Conservation (phyloP, 2,329 filamentous ascomycete species). For the Acrocalymma vagum region DNA sequence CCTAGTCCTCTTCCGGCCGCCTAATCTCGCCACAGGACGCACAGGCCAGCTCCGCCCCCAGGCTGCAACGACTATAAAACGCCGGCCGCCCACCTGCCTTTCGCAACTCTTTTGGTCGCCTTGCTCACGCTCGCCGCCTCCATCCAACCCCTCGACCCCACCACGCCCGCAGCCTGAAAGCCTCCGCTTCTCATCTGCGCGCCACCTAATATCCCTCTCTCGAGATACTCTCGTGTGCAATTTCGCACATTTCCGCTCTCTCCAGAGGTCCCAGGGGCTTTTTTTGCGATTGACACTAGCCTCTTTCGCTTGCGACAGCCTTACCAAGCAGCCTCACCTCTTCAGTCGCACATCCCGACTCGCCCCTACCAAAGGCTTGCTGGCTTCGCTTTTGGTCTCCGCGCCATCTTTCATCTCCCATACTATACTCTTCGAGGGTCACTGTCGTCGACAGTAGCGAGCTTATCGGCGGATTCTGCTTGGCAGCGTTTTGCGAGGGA, state of each 20-base stretch:
- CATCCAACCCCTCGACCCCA: constrained; percentile 31
- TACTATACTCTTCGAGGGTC: constrained; percentile 32
- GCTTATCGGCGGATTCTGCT: constrained; percentile 35
- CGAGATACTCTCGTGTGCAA: constrained; percentile 28
- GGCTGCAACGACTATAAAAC: constrained; percentile 31
- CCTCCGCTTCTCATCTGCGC: constrained; percentile 36
- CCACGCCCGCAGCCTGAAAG: constrained; percentile 37
- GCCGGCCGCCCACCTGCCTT: constrained; percentile 30
- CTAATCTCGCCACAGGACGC: constrained; percentile 17
- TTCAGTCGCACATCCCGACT: constrained; percentile 32
- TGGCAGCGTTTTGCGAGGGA: constrained; percentile 74
- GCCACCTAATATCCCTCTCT: constrained; percentile 39
- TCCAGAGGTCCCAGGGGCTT: constrained; percentile 27
- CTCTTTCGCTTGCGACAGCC: constrained; percentile 35
- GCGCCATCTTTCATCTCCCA: too few species aligned
- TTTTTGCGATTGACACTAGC: constrained; percentile 42
- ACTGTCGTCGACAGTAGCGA: constrained; percentile 34
- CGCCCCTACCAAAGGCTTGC: constrained; percentile 49
- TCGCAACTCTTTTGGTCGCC: constrained; percentile 36
- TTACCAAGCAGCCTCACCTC: constrained; percentile 34
- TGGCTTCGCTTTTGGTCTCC: constrained; percentile 52
- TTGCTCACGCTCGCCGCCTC: constrained; percentile 36
- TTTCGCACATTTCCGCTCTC: constrained; percentile 41
- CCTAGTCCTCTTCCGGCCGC: constrained; percentile 19
- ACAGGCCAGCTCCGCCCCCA: constrained; percentile 14